These are phyloP conservation scores for Fusarium agapanthi DNA, from an alignment of 2,329 filamentous ascomycete species.

Conservation along the genomic window DNA sequence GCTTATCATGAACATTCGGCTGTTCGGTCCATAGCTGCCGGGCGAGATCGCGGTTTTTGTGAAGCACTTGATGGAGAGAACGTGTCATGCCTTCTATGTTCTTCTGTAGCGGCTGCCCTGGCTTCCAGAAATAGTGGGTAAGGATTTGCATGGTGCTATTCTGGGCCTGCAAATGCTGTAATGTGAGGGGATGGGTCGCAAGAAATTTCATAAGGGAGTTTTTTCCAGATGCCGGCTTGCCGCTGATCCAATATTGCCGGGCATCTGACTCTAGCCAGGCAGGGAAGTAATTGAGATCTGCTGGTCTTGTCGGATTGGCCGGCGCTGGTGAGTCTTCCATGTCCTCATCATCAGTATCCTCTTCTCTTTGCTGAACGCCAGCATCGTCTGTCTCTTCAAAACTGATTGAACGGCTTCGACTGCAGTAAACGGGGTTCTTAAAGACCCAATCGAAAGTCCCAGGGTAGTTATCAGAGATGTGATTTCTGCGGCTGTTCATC, in stretches of 20 bases:
- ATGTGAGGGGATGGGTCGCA: accelerated
- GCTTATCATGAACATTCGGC: accelerated
- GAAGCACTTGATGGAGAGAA: background rate
- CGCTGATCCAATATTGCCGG: accelerated
- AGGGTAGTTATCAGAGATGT: background rate
- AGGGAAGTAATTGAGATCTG: accelerated
- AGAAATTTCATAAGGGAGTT: background rate
- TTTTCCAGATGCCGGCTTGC: background rate
- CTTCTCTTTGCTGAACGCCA: background rate
- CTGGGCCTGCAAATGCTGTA: accelerated
- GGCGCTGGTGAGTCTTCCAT: no score
- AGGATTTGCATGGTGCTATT: accelerated
- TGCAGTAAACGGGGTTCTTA: accelerated
- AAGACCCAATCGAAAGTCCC: background rate
- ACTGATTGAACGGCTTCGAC: background rate
- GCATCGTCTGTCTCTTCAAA: background rate
- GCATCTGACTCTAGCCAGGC: background rate
- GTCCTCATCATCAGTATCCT: background rate
- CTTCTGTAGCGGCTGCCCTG: background rate
- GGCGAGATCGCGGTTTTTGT: accelerated
- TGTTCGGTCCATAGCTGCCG: accelerated
- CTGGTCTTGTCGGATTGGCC: accelerated
- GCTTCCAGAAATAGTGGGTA: background rate
- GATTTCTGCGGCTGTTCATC: background rate
- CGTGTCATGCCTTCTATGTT: accelerated